phyloP scores from a whole-genome alignment of 176 grass and related monocot species.

The Rhynchospora tenuis region DNA sequence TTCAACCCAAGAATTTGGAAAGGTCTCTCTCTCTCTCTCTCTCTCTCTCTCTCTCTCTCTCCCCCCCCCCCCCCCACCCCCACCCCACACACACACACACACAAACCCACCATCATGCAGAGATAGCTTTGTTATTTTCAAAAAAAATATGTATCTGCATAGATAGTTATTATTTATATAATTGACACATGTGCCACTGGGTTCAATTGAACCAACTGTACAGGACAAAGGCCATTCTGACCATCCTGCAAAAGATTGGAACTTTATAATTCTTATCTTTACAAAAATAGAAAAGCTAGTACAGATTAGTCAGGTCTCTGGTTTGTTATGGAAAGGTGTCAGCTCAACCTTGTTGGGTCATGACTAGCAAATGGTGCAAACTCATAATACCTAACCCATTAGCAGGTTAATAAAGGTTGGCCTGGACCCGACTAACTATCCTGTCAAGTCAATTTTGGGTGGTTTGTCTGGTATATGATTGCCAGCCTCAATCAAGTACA shows the following conservation, averaged over 20 bases:
- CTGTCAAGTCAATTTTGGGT: not conserved
- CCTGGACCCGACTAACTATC: not conserved
- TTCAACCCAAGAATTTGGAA: slow-evolving; percentile 80
- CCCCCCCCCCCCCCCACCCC: slow-evolving; percentile 5
- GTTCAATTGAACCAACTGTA: not conserved
- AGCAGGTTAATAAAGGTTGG: not conserved
- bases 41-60: slow-evolving; percentile 12
- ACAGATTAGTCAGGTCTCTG: not conserved
- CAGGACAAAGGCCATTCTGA: not conserved
- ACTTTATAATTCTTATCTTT: not conserved
- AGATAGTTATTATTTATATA: too few relatives aligned
- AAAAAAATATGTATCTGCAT: too few relatives aligned
- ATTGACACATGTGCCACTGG: not conserved
- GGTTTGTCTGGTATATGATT: not conserved
- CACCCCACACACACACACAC: not conserved
- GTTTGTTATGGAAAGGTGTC: not conserved
- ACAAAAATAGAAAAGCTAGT: not conserved
- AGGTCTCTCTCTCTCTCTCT: slow-evolving; percentile 44
- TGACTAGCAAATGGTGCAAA: too few relatives aligned
- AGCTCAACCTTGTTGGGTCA: not conserved
- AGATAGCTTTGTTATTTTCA: slow-evolving; percentile 20
- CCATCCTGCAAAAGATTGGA: not conserved
- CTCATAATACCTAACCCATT: not conserved
- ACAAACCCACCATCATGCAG: not conserved
- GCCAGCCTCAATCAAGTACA: not conserved